Conservation (phyloP, 2,329 filamentous ascomycete genomes). For the Tolypocladium album region DNA sequence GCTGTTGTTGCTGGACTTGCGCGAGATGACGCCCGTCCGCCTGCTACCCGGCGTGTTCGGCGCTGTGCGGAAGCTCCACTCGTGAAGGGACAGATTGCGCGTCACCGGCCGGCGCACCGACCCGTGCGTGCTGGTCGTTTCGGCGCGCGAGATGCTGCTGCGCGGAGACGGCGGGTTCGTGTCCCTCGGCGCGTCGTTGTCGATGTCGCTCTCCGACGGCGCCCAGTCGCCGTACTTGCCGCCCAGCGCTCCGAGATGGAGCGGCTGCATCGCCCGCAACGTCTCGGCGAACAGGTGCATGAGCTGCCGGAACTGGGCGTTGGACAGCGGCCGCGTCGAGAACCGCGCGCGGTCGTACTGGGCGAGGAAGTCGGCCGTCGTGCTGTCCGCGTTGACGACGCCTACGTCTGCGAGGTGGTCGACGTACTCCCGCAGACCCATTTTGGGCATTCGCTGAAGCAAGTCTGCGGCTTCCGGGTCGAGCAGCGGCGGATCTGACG, state of each 20-base stretch:
- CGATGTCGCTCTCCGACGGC: slow-evolving; percentile 29
- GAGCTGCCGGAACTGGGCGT: slow-evolving; percentile 60
- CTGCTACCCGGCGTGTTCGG: slow-evolving; percentile 41
- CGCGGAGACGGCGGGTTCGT: slow-evolving; percentile 30
- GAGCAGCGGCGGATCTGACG: slow-evolving; percentile 32
- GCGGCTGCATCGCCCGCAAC: slow-evolving; percentile 60
- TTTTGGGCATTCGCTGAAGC: slow-evolving; percentile 57
- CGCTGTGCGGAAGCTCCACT: slow-evolving; percentile 38
- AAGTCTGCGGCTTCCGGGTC: slow-evolving; percentile 59
- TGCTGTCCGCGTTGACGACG: slow-evolving; percentile 37
- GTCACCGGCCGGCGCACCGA: slow-evolving; percentile 15
- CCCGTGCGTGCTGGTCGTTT: slow-evolving; percentile 18
- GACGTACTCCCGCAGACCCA: slow-evolving; percentile 74
- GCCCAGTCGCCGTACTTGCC: slow-evolving; percentile 11
- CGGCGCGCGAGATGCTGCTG: slow-evolving; percentile 16
- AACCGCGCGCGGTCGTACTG: slow-evolving; percentile 82
- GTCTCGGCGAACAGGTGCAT: slow-evolving; percentile 82
- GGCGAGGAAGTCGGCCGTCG: slow-evolving; percentile 54
- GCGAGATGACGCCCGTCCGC: slow-evolving; percentile 23
- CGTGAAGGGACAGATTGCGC: slow-evolving; percentile 31
- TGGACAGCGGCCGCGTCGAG: slow-evolving; percentile 56
- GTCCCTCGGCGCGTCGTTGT: slow-evolving; percentile 32
- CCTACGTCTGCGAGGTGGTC: slow-evolving; percentile 56
- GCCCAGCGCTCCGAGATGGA: slow-evolving; percentile 43
- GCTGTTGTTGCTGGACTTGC: slow-evolving; percentile 24